Evolutionary conservation across 169 alveolate genomes (phyloP).

Genomic region (Eimeria sp.): DNA sequence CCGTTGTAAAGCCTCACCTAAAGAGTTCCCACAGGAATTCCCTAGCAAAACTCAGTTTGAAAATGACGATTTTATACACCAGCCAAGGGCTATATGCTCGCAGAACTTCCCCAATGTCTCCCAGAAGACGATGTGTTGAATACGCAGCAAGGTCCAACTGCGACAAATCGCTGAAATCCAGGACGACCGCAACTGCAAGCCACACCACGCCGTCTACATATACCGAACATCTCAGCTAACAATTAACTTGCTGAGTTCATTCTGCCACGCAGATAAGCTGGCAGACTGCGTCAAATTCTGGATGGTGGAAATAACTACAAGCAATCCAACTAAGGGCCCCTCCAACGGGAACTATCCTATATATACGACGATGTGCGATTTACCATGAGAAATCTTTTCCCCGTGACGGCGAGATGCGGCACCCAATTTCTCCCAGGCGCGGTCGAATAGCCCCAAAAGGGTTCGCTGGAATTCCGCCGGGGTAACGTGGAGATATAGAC

Average conservation of each 20-base stretch:
- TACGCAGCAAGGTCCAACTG: constrained; percentile 69
- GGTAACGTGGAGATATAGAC: constrained; percentile 46
- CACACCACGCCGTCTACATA: not conserved
- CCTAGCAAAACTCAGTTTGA: constrained; percentile 42
- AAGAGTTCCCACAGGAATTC: constrained; percentile 63
- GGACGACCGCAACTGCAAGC: constrained; percentile 39
- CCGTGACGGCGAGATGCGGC: constrained; percentile 47
- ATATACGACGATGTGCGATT: not conserved
- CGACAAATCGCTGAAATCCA: constrained; percentile 69
- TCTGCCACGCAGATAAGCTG: not conserved
- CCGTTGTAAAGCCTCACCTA: not conserved
- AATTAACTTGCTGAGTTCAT: not conserved
- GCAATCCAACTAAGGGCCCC: not conserved
- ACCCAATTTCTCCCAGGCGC: constrained; percentile 22
- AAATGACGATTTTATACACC: constrained; percentile 33
- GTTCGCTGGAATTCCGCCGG: constrained; percentile 52
- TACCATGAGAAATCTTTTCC: constrained; percentile 65
- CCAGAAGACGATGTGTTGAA: constrained; percentile 66
- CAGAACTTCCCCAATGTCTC: constrained; percentile 65
- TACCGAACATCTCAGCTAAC: not conserved
- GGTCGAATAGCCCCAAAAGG: constrained; percentile 20
- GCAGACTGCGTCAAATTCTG: not conserved
- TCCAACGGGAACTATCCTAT: not conserved
- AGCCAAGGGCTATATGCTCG: constrained; percentile 70
- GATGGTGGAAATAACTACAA: not conserved